Evolutionary conservation across 345 rosid genomes (phyloP).

Genomic region (Jatropha curcas): DNA sequence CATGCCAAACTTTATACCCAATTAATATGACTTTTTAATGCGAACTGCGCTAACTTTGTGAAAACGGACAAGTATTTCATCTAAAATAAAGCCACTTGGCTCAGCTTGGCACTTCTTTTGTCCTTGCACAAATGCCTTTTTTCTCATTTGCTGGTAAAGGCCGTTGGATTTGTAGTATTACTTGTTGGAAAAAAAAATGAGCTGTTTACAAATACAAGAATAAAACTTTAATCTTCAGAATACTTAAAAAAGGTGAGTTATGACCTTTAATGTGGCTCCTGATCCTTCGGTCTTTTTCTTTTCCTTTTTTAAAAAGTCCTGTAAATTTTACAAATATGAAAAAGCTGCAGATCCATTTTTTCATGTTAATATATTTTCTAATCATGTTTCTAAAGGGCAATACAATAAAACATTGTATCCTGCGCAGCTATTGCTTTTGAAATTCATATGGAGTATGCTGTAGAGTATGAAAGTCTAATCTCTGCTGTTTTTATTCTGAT

Average conservation of each 20-base stretch:
- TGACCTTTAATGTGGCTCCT: not conserved
- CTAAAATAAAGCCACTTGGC: not conserved
- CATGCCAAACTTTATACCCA: not conserved
- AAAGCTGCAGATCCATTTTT: not conserved
- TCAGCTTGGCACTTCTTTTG: not conserved
- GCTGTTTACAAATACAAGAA: not conserved
- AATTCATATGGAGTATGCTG: not conserved
- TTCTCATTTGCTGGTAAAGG: not conserved
- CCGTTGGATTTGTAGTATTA: not conserved
- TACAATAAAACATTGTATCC: too few species aligned
- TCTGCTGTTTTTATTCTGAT: conserved; percentile 8
- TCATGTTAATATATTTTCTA: not conserved
- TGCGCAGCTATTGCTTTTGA: not conserved
- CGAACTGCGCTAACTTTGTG: too few species aligned
- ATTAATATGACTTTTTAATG: too few species aligned
- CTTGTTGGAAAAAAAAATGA: not conserved
- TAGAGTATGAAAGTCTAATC: conserved; percentile 10
- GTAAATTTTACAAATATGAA: not conserved
- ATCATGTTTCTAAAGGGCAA: not conserved
- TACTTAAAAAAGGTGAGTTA: not conserved
- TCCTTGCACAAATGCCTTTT: not conserved
- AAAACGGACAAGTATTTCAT: not conserved
- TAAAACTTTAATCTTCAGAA: not conserved
- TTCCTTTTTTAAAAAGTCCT: not conserved
- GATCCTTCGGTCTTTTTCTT: not conserved